A percentile compares a stretch with the other conserved stretches of the same genome.
Conservation (phyloP, 208 protist genomes). For the Herpetomonas samuelpessoai region DNA sequence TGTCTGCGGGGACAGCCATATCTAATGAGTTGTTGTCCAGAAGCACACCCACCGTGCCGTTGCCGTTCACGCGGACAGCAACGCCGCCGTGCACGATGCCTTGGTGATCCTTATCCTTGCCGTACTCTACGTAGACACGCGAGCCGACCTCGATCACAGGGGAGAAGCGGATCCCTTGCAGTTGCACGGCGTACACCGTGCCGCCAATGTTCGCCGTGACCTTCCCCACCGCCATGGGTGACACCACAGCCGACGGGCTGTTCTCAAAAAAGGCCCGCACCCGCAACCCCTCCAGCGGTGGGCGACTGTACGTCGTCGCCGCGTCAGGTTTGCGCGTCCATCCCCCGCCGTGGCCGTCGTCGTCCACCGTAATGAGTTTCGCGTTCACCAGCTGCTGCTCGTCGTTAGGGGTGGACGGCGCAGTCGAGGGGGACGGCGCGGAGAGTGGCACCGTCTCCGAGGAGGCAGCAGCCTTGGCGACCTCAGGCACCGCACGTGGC, state of each 20-base stretch:
- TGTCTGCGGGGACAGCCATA: slow-evolving; percentile 59
- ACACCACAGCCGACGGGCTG: slow-evolving; percentile 30
- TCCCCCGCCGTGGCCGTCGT: neutral
- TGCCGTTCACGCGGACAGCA: slow-evolving; percentile 76
- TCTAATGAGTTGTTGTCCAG: slow-evolving; percentile 87
- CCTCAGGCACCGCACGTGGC: neutral
- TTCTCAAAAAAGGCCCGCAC: slow-evolving; percentile 59
- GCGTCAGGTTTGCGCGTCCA: neutral
- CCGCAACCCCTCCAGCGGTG: slow-evolving; percentile 20
- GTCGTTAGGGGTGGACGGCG: neutral
- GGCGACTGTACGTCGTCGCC: neutral
- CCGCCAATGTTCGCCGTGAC: slow-evolving; percentile 59
- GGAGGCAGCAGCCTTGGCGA: neutral
- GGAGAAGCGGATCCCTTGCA: slow-evolving; percentile 53
- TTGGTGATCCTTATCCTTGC: slow-evolving; percentile 20
- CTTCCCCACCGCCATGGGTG: slow-evolving; percentile 43
- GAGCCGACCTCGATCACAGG: slow-evolving; percentile 76
- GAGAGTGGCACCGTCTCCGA: neutral
- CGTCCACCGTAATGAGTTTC: neutral
- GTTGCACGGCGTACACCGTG: slow-evolving; percentile 70
- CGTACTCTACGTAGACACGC: slow-evolving; percentile 68
- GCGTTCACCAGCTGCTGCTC: neutral
- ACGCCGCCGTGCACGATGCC: slow-evolving; percentile 57
- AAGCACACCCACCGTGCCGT: slow-evolving; percentile 70
- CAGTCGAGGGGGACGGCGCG: neutral